Conservation (phyloP, 192 early-diverging fungal genomes). For the Linnemannia elongata region DNA sequence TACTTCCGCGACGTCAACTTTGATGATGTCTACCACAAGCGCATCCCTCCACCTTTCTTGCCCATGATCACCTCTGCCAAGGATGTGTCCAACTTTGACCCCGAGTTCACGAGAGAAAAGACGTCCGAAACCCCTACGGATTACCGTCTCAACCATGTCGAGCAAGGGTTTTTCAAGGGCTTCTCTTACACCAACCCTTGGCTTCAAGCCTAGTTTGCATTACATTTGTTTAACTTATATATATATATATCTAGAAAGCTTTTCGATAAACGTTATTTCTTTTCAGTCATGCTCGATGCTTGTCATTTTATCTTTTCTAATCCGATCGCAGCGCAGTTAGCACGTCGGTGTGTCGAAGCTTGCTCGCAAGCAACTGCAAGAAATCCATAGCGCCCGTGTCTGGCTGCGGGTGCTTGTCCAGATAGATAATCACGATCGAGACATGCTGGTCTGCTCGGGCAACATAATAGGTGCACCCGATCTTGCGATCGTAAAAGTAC, state of each 20-base stretch:
- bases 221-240: not conserved
- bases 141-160: slow-evolving; percentile 82
- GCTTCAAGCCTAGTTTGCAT: slow-evolving; percentile 60
- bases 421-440: slow-evolving; percentile 65
- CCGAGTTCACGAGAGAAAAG: slow-evolving; percentile 92
- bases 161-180: slow-evolving; percentile 91
- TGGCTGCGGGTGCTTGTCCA: slow-evolving; percentile 60
- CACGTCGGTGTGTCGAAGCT: slow-evolving; percentile 42
- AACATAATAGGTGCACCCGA: slow-evolving; percentile 65
- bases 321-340: slow-evolving; percentile 30
- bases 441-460: slow-evolving; percentile 62
- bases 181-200: slow-evolving; percentile 92
- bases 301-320: not conserved
- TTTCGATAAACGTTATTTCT: not conserved
- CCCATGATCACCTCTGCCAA: slow-evolving; percentile 76
- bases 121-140: slow-evolving; percentile 91
- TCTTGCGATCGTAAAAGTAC: slow-evolving; percentile 65
- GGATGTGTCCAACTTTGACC: slow-evolving; percentile 97
- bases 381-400: slow-evolving; percentile 63
- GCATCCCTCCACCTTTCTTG: slow-evolving; percentile 78
- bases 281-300: not conserved
- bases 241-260: not conserved
- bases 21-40: slow-evolving; percentile 77
- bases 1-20: slow-evolving; percentile 85
- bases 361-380: slow-evolving; percentile 47